These are phyloP conservation scores for Hypoxylon sp. DNA, from an alignment of 2,329 filamentous ascomycete genomes.

Conservation along the genomic window DNA sequence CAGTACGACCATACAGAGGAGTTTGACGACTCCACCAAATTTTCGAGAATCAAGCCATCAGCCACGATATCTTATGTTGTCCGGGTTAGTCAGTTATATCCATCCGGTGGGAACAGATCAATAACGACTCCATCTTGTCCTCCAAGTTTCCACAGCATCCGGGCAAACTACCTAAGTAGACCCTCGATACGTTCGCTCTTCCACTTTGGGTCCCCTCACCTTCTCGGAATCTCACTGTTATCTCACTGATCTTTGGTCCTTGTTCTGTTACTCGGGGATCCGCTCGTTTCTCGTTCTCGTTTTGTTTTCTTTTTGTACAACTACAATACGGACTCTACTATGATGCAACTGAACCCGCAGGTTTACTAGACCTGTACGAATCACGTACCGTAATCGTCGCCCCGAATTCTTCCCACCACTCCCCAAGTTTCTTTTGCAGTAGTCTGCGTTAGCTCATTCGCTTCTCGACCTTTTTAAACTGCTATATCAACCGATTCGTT, in stretches of 20 bases:
- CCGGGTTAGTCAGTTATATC: slow-evolving; percentile 21
- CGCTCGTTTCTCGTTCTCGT: slow-evolving; percentile 20
- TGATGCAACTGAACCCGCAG: slow-evolving; percentile 31
- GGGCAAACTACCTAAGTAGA: slow-evolving; percentile 25
- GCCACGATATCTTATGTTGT: slow-evolving; percentile 40
- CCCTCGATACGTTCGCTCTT: slow-evolving; percentile 26
- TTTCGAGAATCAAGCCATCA: slow-evolving; percentile 37
- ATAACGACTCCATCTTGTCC: slow-evolving; percentile 19
- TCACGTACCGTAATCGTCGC: slow-evolving; percentile 29
- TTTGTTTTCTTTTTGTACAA: slow-evolving; percentile 16
- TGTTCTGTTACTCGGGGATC: background rate
- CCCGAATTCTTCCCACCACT: slow-evolving; percentile 36
- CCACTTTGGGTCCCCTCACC: slow-evolving; percentile 16
- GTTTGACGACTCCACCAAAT: slow-evolving; percentile 24
- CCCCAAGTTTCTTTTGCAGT: slow-evolving; percentile 41
- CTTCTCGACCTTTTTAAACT: slow-evolving; percentile 36
- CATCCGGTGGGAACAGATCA: slow-evolving; percentile 19
- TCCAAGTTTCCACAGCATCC: slow-evolving; percentile 29
- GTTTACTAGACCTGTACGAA: slow-evolving; percentile 26
- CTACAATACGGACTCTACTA: slow-evolving; percentile 23
- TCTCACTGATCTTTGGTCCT: slow-evolving; percentile 21
- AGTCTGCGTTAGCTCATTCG: slow-evolving; percentile 45
- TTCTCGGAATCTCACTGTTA: slow-evolving; percentile 22
- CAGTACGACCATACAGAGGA: slow-evolving; percentile 17
- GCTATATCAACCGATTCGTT: slow-evolving; percentile 24